These are phyloP conservation scores for Solanum hybrid DNA, from an alignment of 305 asterid genomes.

Conservation along the genomic window DNA sequence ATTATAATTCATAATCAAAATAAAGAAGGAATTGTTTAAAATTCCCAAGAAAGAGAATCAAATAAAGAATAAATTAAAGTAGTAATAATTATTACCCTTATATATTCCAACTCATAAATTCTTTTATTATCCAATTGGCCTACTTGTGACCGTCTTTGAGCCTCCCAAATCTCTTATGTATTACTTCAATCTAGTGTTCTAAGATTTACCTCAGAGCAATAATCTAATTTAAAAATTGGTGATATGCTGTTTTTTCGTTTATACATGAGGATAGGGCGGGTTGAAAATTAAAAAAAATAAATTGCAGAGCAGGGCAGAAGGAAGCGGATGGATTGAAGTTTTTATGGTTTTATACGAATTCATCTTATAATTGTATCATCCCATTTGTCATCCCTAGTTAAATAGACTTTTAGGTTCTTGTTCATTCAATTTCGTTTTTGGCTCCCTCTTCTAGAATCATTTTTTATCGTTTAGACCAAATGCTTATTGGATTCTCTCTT, in stretches of 20 bases:
- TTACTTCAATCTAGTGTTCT: neutral
- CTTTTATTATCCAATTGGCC: slow-evolving; percentile 17
- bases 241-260: neutral
- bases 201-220: neutral
- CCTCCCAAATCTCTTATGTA: neutral
- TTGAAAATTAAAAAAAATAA: no score
- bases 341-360: neutral
- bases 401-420: neutral
- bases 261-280: no score
- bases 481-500: neutral
- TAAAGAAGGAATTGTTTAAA: neutral
- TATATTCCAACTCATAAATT: slow-evolving; percentile 8
- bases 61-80: slow-evolving; percentile 16
- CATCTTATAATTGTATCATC: neutral
- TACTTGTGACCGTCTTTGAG: neutral
- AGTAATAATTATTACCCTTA: slow-evolving; percentile 1
- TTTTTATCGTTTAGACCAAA: neutral
- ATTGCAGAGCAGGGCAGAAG: no score
- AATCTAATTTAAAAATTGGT: neutral
- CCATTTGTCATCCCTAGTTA: neutral
- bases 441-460: neutral
- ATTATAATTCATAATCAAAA: neutral
- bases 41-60: slow-evolving; percentile 16
- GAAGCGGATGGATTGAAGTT: neutral
- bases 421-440: no score